A percentile compares a stretch with the other conserved stretches of the same genome.
Evolutionary conservation across 495 filamentous ascomycete genomes (phyloP).

Genomic region (Cenococcum geophilum): DNA sequence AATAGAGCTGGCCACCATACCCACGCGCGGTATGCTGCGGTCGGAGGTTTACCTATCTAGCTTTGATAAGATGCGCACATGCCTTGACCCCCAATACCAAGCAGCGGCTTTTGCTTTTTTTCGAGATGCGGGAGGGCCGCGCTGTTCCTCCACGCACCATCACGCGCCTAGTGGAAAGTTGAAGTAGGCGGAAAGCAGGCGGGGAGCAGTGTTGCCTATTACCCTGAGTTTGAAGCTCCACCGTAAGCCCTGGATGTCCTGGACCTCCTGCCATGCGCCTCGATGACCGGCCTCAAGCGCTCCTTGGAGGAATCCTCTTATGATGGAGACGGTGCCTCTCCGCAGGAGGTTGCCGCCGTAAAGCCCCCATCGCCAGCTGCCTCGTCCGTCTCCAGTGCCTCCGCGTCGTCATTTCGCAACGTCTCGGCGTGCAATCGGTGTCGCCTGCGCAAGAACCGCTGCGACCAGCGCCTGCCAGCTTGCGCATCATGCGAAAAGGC

Average conservation of each 20-base stretch:
- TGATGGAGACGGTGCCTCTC: conserved; percentile 21
- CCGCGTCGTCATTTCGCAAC: conserved; percentile 73
- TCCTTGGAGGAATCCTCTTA: conserved; percentile 25
- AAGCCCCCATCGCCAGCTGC: conserved; percentile 26
- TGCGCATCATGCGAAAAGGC: conserved; percentile 91
- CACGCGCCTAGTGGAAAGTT: conserved; percentile 1
- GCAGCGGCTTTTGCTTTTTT: conserved; percentile 5
- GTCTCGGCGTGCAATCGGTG: conserved; percentile 94
- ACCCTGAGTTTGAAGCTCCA: conserved; percentile 1
- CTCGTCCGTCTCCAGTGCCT: conserved; percentile 36
- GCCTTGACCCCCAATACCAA: neutral
- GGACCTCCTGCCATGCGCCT: conserved; percentile 20
- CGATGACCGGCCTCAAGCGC: conserved; percentile 29
- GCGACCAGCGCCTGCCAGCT: conserved; percentile 83
- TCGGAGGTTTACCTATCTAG: conserved; percentile 1
- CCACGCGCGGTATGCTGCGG: neutral
- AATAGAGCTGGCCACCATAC: neutral
- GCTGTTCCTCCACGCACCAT: neutral
- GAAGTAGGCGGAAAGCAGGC: neutral
- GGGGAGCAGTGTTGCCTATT: neutral
- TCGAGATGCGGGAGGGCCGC: conserved; percentile 1
- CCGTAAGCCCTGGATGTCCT: neutral
- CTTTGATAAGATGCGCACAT: conserved; percentile 4
- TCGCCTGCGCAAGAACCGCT: conserved; percentile 85
- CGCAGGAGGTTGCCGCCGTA: conserved; percentile 11